These are phyloP conservation scores for Puccinia triticina DNA, from an alignment of 1,284 basidiomycete genomes.

Conservation along the genomic window DNA sequence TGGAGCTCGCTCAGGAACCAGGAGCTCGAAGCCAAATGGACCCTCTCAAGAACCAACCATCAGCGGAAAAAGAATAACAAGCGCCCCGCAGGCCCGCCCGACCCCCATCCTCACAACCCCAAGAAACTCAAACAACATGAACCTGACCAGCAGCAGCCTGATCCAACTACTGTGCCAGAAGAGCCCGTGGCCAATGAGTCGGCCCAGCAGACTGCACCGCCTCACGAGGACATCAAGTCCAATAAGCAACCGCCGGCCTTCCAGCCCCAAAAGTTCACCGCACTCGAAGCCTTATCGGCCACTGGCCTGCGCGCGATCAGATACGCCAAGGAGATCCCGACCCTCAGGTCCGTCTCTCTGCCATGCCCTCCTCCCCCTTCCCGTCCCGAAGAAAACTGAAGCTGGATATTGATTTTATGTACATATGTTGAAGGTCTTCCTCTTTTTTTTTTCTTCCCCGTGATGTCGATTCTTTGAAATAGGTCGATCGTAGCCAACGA, in stretches of 20 bases:
- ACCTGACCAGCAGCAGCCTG: too few relatives aligned
- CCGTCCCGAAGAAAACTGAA: not conserved
- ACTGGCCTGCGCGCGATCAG: conserved; percentile 94
- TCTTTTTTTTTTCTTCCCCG: conserved; percentile 1
- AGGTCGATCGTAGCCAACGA: conserved; percentile 95
- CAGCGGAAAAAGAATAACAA: conserved; percentile 59
- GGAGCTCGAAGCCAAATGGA: conserved; percentile 68
- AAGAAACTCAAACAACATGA: conserved; percentile 7
- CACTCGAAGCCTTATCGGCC: conserved; percentile 93
- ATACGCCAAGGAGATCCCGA: conserved; percentile 95
- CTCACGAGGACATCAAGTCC: not conserved
- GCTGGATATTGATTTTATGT: not conserved
- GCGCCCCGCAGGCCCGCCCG: not conserved
- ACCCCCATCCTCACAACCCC: not conserved
- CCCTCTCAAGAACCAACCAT: conserved; percentile 59
- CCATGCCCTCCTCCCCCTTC: not conserved
- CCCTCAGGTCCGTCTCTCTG: conserved; percentile 70
- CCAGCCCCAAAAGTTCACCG: conserved; percentile 70
- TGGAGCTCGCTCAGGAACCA: conserved; percentile 78
- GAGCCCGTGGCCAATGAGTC: not conserved
- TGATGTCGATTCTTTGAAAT: not conserved
- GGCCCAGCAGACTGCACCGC: not conserved
- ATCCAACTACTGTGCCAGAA: not conserved
- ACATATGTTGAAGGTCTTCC: not conserved
- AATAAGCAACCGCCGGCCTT: not conserved